These are phyloP conservation scores for Rhizopus delemar DNA, from an alignment of 371 early-diverging fungal species.

Conservation along the genomic window DNA sequence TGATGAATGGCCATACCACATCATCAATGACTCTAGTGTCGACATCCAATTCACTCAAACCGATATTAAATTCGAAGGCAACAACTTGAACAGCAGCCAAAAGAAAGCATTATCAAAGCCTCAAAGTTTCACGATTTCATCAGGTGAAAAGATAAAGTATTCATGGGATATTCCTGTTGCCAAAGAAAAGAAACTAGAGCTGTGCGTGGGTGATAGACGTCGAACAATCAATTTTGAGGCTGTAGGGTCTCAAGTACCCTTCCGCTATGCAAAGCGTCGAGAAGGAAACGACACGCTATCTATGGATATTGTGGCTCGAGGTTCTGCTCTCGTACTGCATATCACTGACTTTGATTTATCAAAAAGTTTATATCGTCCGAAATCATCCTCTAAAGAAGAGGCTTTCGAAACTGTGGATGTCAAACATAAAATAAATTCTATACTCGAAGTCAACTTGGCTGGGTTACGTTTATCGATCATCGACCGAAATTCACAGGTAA, in stretches of 20 bases:
- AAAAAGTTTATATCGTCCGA: slow-evolving; percentile 62
- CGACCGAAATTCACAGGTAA: slow-evolving; percentile 44
- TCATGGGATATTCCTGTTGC: slow-evolving; percentile 93
- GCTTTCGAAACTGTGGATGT: slow-evolving; percentile 58
- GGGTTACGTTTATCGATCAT: slow-evolving; percentile 80
- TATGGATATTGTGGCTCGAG: slow-evolving; percentile 86
- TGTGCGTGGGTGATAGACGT: slow-evolving; percentile 68
- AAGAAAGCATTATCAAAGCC: slow-evolving; percentile 29
- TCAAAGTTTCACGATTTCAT: slow-evolving; percentile 20
- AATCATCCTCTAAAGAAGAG: slow-evolving; percentile 40
- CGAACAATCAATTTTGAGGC: slow-evolving; percentile 83
- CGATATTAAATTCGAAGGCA: slow-evolving; percentile 30
- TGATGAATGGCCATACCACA: slow-evolving; percentile 86
- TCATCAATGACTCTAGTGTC: slow-evolving; percentile 79
- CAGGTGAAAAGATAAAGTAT: slow-evolving; percentile 63
- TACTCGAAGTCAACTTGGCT: slow-evolving; percentile 45
- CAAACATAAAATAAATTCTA: slow-evolving; percentile 37
- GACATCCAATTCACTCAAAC: slow-evolving; percentile 80
- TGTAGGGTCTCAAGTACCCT: slow-evolving; percentile 86
- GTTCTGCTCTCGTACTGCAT: slow-evolving; percentile 80
- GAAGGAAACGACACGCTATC: slow-evolving; percentile 52
- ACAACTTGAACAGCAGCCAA: slow-evolving; percentile 32
- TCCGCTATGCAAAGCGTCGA: slow-evolving; percentile 59
- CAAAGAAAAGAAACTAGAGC: slow-evolving; percentile 66
- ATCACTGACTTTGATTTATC: slow-evolving; percentile 72